Base-by-base conservation (phyloP, 148 eudicot genomes). In the Vaccinium darrowii region DNA sequence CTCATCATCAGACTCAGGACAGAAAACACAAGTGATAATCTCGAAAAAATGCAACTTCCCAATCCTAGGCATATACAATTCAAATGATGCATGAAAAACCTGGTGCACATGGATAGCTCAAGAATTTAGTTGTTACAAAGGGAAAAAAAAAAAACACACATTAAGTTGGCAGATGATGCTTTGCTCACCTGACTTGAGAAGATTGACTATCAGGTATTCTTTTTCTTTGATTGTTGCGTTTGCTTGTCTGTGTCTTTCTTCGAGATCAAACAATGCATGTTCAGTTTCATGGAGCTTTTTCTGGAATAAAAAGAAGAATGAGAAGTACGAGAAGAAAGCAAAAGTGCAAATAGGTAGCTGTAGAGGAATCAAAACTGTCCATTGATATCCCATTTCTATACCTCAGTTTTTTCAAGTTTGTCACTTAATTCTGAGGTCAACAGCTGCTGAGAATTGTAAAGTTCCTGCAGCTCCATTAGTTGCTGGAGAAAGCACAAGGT, bases 391-490 rank as follows among this genome's bases (percentile, higher is more conserved):
- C 57, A 63, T 67, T 39, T 33, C 74, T 8, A 51, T 91, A 97
- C 99, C 98, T 95, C 98, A n/a, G 96, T 94, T 85, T 88, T 92
- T 80, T 92, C 98, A 56, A 97, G 98, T 86, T 93, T 97, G 56
- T 91, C 90, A 87, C 93, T 88, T 88, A 97, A 88, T 79, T 97
- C 98, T 84, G 91, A 91, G 9, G 94, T 91, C 89, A 92, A 78
- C 83, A 86, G 92, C 89, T 89, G 96, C 90, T 97, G 96, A 89
- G 95, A 89, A 84, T 94, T 88, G 85, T 95, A 90, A 54, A 95
- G 94, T 72, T 88, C 98, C 89, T 90, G 93, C 85, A 97, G 95
- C 87, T 93, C 98, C 87, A 86, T 84, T 10, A 95, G 58, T 91
- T 94, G 93, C 99, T 95, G 94, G 85, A 80, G 72, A 87, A 83